Percentiles rank a stretch among this genome's conserved stretches.
These are phyloP conservation scores for Aspergillus ellipticus DNA, from an alignment of 495 filamentous ascomycete genomes.

Conservation along the genomic window DNA sequence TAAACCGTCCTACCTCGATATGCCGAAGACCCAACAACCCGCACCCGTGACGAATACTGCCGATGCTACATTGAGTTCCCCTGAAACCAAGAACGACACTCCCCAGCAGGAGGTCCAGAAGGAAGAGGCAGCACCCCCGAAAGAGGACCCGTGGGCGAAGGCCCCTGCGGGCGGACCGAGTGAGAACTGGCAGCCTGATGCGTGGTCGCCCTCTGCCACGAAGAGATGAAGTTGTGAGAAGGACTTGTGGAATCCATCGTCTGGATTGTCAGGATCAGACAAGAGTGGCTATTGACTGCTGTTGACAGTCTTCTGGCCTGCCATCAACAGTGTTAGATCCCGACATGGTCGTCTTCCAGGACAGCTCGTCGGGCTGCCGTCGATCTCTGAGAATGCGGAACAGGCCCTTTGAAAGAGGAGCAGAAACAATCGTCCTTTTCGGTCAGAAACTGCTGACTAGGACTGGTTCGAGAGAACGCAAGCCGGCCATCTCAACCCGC, in stretches of 20 bases:
- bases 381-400: neutral
- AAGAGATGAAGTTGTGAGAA: conserved; percentile 22
- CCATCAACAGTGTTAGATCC: neutral
- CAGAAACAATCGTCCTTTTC: neutral
- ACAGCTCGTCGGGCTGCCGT: neutral
- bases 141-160: conserved; percentile 60
- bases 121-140: conserved; percentile 20
- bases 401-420: neutral
- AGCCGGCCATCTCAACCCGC: neutral
- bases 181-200: conserved; percentile 72
- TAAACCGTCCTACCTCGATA: conserved; percentile 63
- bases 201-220: conserved; percentile 56
- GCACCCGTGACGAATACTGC: conserved; percentile 31
- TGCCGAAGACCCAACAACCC: conserved; percentile 47
- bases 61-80: conserved; percentile 27
- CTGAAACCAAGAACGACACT: conserved; percentile 16
- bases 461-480: neutral
- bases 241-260: neutral
- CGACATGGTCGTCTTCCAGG: neutral
- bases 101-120: conserved; percentile 7
- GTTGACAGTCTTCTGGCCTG: neutral
- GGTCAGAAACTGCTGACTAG: neutral
- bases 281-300: neutral
- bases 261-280: neutral
- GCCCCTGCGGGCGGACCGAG: conserved; percentile 50